Evolutionary conservation across 768 basidiomycete genomes (phyloP).

Genomic region (Pholiota conissans): DNA sequence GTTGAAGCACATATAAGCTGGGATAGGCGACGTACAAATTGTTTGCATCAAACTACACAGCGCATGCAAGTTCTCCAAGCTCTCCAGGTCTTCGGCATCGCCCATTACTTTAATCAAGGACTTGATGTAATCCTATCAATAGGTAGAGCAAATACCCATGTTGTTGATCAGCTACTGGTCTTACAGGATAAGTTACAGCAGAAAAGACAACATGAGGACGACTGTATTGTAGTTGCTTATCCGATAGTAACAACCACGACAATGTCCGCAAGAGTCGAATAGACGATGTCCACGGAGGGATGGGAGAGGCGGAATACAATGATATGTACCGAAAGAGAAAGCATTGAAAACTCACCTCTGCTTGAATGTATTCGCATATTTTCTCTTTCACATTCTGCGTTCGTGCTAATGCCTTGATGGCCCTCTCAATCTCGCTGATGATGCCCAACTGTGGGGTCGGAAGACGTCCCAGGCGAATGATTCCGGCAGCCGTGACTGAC

Average conservation of each 20-base stretch:
- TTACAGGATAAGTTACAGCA: constrained; percentile 21
- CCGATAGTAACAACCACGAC: constrained; percentile 11
- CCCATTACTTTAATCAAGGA: constrained; percentile 81
- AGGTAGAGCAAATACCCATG: constrained; percentile 19
- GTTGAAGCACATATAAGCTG: not conserved
- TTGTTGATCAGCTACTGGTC: constrained; percentile 27
- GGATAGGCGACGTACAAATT: constrained; percentile 57
- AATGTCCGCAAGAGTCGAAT: constrained; percentile 9
- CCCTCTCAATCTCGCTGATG: constrained; percentile 76
- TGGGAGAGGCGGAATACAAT: constrained; percentile 5
- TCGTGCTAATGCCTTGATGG: constrained; percentile 73
- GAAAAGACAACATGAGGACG: constrained; percentile 12
- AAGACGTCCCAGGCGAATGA: constrained; percentile 71
- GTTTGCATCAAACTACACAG: constrained; percentile 92
- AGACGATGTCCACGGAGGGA: not conserved
- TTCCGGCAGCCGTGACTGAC: constrained; percentile 57
- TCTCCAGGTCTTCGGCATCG: constrained; percentile 92
- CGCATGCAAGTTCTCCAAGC: constrained; percentile 85
- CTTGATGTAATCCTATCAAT: constrained; percentile 80
- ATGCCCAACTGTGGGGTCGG: constrained; percentile 77
- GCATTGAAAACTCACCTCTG: constrained; percentile 56
- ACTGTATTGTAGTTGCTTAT: constrained; percentile 17
- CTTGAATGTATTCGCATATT: constrained; percentile 87
- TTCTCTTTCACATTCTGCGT: constrained; percentile 77
- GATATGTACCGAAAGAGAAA: not conserved